Base-by-base conservation (phyloP, 1,284 basidiomycete genomes). In the Ceraceosorus bombacis region DNA sequence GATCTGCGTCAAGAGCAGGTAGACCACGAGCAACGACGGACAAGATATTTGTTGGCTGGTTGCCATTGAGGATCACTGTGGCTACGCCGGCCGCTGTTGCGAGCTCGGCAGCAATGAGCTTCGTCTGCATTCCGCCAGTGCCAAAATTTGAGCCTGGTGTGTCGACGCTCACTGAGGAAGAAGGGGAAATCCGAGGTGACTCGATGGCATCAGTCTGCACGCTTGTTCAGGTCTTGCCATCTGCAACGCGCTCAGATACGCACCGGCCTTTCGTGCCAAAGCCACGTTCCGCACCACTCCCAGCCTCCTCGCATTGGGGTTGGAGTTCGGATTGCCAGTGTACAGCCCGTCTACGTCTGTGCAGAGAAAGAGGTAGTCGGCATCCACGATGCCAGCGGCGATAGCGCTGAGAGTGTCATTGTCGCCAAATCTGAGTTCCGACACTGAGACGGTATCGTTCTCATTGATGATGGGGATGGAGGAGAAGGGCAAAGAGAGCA, bases 121-220 rank as follows among this genome's bases (percentile, higher is more conserved):
- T 99, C 5, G 95, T 98, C 80, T 95, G 91, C 95, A 98, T 98
- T 5, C 95, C 95, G 1, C 94, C 95, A 2, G 95, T 98, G 0
- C 94, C 95, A 9, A 99, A 83, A 65, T 84, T 89, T 0, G 90
- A 93, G 0, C 94, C 95, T 5, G 94, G 82, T 0, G 92, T 96
- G 2, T 85, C 85, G 0, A 92, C 95, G 70, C 88, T 90, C 3
- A 97, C 93, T 92, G 71, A 15, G 13, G 6, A 60, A 57, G 27
- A 60, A 41, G 37, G 49, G 27, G 1, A 27, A 27, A 27, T 1
- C 27, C 27, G 27, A 27, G 27, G 27, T 27, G 2, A 27, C 27
- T 27, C 27, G 27, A 27, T 27, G 27, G 27, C 27, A 27, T 27
- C 27, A 27, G 27, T 27, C 1, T 27, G 3, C 27, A 27, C 27